A percentile compares a stretch with the other conserved stretches of the same genome.
phyloP scores from a whole-genome alignment of 108 stramenopile genomes.

The Cyclotella cryptica region DNA sequence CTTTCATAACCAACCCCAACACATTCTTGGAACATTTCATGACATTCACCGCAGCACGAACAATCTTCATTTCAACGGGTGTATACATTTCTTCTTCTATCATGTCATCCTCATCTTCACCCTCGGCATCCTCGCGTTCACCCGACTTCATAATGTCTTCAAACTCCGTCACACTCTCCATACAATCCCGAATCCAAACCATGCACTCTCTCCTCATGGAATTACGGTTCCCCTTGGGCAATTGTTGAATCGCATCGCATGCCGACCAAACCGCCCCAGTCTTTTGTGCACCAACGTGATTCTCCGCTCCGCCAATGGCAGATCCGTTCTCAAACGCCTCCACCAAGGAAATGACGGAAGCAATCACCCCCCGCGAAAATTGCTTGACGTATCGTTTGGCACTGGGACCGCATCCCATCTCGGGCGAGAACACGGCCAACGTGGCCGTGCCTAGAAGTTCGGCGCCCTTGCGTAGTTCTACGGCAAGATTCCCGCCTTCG shows the following conservation, averaged over 20 bases:
- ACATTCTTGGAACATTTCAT: constrained; percentile 81
- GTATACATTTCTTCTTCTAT: constrained; percentile 69
- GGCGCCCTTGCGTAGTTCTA: constrained; percentile 69
- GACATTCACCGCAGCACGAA: constrained; percentile 63
- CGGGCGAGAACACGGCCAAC: constrained; percentile 54
- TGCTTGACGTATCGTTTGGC: constrained; percentile 63
- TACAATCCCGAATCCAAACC: constrained; percentile 78
- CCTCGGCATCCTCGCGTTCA: constrained; percentile 39
- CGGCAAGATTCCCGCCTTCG: constrained; percentile 51
- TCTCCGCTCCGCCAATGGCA: constrained; percentile 34
- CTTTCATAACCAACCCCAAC: constrained; percentile 70
- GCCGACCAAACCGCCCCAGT: constrained; percentile 83
- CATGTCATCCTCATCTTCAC: constrained; percentile 33
- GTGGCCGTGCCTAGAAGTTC: constrained; percentile 68
- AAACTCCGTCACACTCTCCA: constrained; percentile 83
- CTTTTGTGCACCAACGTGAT: constrained; percentile 61
- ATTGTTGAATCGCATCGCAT: constrained; percentile 58
- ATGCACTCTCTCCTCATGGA: constrained; percentile 83
- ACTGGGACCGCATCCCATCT: constrained; percentile 66
- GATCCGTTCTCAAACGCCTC: constrained; percentile 54
- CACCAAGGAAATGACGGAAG: constrained; percentile 59
- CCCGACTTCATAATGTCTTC: constrained; percentile 75
- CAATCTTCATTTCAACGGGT: constrained; percentile 65
- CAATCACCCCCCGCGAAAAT: constrained; percentile 58
- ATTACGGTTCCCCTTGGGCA: constrained; percentile 76